Base-by-base conservation (phyloP, 768 basidiomycete genomes). In the Pisolithus sp. region DNA sequence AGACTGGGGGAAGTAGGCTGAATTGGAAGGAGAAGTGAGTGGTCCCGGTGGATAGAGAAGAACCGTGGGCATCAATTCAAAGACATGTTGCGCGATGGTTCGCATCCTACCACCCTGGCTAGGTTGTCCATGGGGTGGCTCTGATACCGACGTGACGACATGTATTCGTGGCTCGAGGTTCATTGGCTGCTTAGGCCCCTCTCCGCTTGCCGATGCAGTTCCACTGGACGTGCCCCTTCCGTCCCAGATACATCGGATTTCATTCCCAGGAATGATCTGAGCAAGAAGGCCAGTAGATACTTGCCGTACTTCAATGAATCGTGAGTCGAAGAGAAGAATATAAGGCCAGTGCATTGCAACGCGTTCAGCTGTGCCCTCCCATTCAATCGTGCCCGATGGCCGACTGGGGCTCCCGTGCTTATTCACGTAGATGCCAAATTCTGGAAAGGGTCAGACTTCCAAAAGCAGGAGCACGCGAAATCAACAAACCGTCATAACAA, bases 351-450 rank as follows among this genome's bases (percentile, higher is more conserved):
- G 93, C 71, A 90, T 84, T 2, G 92, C 91, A 21, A 90, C 90
- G 30, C 83, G 83, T 57, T 93, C 90, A 0, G 90, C 91, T 0
- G 81, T 86, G 17, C 93, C 91, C 67, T 98, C 94, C 92, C 93
- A 98, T 67, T 98, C 94, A 50, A 96, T 86, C 5, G 83, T 83
- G 18, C 80, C 78, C 17, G 78, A 72, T 6, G 71, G 59, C 28
- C 90, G 82, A 58, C 83, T 88, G 1, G 90, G 89, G 50, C 86
- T 83, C n/a, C 94, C 94, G 53, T 93, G 89, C 36, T 89, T 84
- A 67, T 94, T 84, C 26, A 96, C 93, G 60, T 89, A 95, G 37
- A 96, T 76, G 10, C 93, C 93, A 54, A 96, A 94, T 67, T 93
- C 90, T 90, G 56, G 21, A 52, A 39, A 53, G 50, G 13, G 20